These are phyloP conservation scores for Phytopythium oedochilum DNA, from an alignment of 352 stramenopile species.

Conservation along the genomic window DNA sequence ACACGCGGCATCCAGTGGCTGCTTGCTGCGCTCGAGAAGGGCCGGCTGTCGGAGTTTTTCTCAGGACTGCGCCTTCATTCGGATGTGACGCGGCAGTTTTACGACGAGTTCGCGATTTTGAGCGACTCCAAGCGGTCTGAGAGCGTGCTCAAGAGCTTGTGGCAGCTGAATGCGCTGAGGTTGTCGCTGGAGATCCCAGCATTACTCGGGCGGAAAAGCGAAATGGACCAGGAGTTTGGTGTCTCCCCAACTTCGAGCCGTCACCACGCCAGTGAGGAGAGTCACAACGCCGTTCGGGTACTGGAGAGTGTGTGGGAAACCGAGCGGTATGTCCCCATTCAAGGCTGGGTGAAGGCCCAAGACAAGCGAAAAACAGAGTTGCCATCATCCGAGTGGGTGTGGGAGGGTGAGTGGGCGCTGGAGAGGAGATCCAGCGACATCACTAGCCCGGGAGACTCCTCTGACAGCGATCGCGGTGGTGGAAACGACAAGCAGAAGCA, in stretches of 20 bases:
- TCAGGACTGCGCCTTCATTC: conserved; percentile 42
- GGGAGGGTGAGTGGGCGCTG: conserved; percentile 69
- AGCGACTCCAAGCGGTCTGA: conserved; percentile 34
- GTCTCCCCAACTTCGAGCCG: conserved; percentile 12
- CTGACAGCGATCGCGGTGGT: conserved; percentile 13
- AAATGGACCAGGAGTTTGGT: conserved; percentile 40
- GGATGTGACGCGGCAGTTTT: conserved; percentile 45
- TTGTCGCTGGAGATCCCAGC: conserved; percentile 48
- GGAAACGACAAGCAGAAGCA: conserved; percentile 11
- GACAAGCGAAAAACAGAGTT: conserved; percentile 58
- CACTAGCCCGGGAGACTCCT: conserved; percentile 15
- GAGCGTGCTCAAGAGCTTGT: conserved; percentile 42
- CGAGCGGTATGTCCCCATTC: conserved; percentile 67
- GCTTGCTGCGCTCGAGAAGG: conserved; percentile 53
- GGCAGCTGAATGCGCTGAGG: conserved; percentile 42
- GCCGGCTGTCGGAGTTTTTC: conserved; percentile 46
- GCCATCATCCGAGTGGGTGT: conserved; percentile 77
- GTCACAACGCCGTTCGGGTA: conserved; percentile 30
- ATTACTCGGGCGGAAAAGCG: conserved; percentile 34
- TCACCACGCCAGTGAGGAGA: conserved; percentile 7
- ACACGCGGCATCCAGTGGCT: conserved; percentile 75
- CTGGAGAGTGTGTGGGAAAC: conserved; percentile 70
- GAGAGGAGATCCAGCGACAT: conserved; percentile 24
- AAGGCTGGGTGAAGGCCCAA: conserved; percentile 57
- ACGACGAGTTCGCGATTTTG: conserved; percentile 45